Conservation (phyloP, 148 eudicot species). For the Fagopyrum tataricum region DNA sequence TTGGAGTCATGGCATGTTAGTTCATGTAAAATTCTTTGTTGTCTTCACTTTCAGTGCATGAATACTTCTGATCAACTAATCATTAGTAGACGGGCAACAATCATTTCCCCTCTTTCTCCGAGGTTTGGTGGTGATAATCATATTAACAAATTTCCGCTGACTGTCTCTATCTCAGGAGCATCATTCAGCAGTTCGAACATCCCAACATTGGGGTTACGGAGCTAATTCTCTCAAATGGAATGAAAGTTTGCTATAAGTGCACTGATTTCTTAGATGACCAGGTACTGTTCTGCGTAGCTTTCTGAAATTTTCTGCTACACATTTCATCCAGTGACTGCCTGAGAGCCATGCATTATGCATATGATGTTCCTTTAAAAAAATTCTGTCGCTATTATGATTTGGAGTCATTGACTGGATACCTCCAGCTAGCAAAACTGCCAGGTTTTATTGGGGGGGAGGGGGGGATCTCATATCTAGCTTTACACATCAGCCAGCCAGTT, state of each 20-base stretch:
- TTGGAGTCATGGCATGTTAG: background rate
- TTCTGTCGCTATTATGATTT: background rate
- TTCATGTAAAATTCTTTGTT: background rate
- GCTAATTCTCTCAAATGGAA: constrained; percentile 70
- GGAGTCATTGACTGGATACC: background rate
- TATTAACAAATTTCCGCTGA: background rate
- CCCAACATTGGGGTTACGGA: constrained; percentile 63
- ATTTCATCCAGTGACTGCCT: background rate
- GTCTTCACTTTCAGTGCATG: background rate
- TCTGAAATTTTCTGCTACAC: background rate
- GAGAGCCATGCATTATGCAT: background rate
- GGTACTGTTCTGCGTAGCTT: constrained; percentile 30
- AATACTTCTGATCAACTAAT: background rate
- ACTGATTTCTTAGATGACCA: constrained; percentile 88
- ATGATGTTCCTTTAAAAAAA: background rate
- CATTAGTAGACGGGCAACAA: background rate
- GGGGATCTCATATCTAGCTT: background rate
- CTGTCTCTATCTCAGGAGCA: constrained; percentile 35
- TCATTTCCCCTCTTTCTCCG: background rate
- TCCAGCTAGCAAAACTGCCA: background rate
- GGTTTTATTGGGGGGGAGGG: background rate
- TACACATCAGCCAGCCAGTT: background rate
- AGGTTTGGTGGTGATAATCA: background rate
- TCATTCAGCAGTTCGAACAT: constrained; percentile 53
- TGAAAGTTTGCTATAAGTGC: constrained; percentile 80